Evolutionary conservation across 768 basidiomycete genomes (phyloP), one percentile per base, ranked within the genome.

Genomic region (Collybia sp.): DNA sequence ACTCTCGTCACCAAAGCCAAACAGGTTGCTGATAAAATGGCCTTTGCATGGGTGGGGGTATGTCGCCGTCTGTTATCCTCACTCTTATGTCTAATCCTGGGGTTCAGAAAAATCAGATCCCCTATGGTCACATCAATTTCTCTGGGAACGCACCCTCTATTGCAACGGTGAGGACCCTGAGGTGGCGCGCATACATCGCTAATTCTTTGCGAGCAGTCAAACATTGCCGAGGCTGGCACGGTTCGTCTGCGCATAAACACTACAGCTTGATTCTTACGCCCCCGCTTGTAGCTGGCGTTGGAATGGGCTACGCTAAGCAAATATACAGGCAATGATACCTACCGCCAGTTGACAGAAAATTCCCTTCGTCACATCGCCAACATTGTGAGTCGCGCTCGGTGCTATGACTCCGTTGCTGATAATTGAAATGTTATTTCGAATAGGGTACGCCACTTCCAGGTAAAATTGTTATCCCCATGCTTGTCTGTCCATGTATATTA

Each of bases 11-110:
- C 74, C 32, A 83, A 88, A 54, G 83, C 86, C 0, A 71, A 78
- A 59, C 58, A 83, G 53, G 66, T 86, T 17, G 79, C 77, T 1
- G 77, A 85, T 58, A 82, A 83, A 54, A 55, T 90, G 63, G 68
- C 75, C 0, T 75, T 73, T 53, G 83, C 76, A 2, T 89, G 80
- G 75, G 67, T 72, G 30, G 73, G 70, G 30, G 83, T 83, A 51
- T 40, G 77, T 60, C 16, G 43, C 34, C 19, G 31, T 12, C 9
- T 42, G 5, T 42, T 13, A n/a, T 42, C 3, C 40, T 30, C 40
- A 17, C 16, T 30, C 40, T 2, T 42, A 6, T 25, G 3, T 17
- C 18, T 25, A 8, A 15, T 5, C 12, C 8, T 18, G 9, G 30
- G 12, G 32, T 3, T 31, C 44, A 75, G 73, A 52, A 58, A 32